Base-by-base conservation (phyloP, 192 early-diverging fungal species). In the Anaeromyces robustus region DNA sequence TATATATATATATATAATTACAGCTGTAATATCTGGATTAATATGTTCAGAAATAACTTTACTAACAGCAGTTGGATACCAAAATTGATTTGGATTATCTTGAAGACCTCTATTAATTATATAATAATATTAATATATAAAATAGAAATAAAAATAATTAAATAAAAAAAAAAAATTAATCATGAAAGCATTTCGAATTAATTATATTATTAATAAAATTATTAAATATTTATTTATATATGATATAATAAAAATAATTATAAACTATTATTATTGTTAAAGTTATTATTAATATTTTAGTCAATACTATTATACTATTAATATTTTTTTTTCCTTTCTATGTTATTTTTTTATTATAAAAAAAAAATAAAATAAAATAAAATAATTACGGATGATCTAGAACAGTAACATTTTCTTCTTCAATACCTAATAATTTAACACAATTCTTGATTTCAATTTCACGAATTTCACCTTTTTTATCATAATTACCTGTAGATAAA, bases 401-500 rank as follows among this genome's bases (percentile, higher is more conserved):
- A 28, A 86, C 79, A 17, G 85, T 85, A 37, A 92, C 86, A 82
- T 86, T 87, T 29, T 87, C 85, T n/a, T 82, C 82, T 1, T 85
- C 83, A n/a, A 90, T 30, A 12, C 86, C 86, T 80, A 88, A 84
- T 30, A 78, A 79, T 28, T 81, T 81, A 7, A 80, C 29, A 77
- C 29, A 39, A 26, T 77, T 77, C 19, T 79, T 29, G 19, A 30
- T 39, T 80, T 80, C 79, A 78, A 86, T 32, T 80, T 29, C 32
- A 39, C 79, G 26, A 80, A 86, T 81, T 12, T 85, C 84, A 39
- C 87, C 87, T 14, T 39, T 77, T 6, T 86, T 80, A 32, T 87
- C 88, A 30, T 80, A 81, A 77, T 89, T 87, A 89, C 96, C 97
- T 81, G 88, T 92, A 12, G 95, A 95, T 81, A 97, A 87, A 85